These are phyloP conservation scores for Penicillium salamii DNA, from an alignment of 495 filamentous ascomycete species.

Conservation along the genomic window DNA sequence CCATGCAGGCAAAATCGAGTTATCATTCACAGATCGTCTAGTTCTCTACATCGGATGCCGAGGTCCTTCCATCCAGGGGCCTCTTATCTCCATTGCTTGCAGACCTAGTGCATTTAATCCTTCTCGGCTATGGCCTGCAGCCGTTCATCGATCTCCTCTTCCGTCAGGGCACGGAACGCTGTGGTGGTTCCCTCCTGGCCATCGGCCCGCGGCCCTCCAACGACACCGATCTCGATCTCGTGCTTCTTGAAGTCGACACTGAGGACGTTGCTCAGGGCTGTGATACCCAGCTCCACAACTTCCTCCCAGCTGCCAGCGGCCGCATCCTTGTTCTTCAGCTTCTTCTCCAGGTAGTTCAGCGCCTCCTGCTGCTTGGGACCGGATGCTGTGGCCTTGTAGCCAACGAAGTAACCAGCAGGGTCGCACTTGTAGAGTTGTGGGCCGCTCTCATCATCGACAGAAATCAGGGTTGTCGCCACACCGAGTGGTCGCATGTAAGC, in stretches of 20 bases:
- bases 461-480: conserved; percentile 91
- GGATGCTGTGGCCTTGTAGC: conserved; percentile 96
- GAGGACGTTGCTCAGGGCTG: conserved; percentile 88
- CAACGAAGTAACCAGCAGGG: conserved; percentile 94
- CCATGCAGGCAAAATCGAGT: conserved; percentile 15
- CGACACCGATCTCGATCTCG: conserved; percentile 96
- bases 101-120: conserved; percentile 57
- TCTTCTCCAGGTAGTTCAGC: conserved; percentile 96
- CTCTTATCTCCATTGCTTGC: conserved; percentile 8
- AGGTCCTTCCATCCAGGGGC: conserved; percentile 2
- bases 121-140: conserved; percentile 97
- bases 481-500: conserved; percentile 98
- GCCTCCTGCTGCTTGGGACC: conserved; percentile 98
- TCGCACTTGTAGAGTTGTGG: conserved; percentile 99
- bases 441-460: conserved; percentile 85
- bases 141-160: conserved; percentile 97
- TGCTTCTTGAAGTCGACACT: conserved; percentile 99
- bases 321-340: conserved; percentile 98
- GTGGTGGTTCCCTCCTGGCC: conserved; percentile 76
- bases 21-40: conserved; percentile 21
- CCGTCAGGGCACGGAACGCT: conserved; percentile 83
- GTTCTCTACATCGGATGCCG: conserved; percentile 16
- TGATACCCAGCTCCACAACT: conserved; percentile 94
- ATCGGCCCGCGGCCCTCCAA: conserved; percentile 75
- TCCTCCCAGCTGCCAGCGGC: conserved; percentile 95